These are phyloP conservation scores for Immersiella caudata DNA, from an alignment of 495 filamentous ascomycete genomes.

Conservation along the genomic window DNA sequence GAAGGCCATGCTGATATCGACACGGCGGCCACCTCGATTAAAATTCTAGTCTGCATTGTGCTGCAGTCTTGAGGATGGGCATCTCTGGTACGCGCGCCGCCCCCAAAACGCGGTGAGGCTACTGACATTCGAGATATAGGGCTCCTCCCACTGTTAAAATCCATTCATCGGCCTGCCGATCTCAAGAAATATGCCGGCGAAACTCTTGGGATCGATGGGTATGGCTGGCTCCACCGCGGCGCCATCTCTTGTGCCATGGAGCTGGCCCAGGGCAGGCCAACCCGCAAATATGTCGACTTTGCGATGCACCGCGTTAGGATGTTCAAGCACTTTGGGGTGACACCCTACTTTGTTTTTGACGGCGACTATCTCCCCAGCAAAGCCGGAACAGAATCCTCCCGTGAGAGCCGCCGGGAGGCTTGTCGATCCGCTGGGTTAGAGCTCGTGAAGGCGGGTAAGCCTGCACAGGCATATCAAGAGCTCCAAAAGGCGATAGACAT, in stretches of 20 bases:
- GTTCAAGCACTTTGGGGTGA: slow-evolving; percentile 90
- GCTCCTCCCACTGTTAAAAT: slow-evolving; percentile 88
- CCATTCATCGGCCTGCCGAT: slow-evolving; percentile 86
- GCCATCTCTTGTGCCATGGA: slow-evolving; percentile 90
- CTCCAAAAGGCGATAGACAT: slow-evolving; percentile 97
- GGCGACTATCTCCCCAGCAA: slow-evolving; percentile 96
- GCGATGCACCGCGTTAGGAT: slow-evolving; percentile 88
- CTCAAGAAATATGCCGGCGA: slow-evolving; percentile 86
- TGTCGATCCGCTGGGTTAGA: slow-evolving; percentile 75
- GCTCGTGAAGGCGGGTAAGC: slow-evolving; percentile 75
- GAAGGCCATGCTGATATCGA: not conserved
- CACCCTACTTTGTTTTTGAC: slow-evolving; percentile 92
- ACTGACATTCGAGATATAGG: slow-evolving; percentile 47
- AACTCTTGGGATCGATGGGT: slow-evolving; percentile 91
- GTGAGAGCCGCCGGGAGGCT: slow-evolving; percentile 69
- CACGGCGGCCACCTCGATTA: not conserved
- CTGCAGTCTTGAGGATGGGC: slow-evolving; percentile 58
- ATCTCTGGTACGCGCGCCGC: slow-evolving; percentile 61
- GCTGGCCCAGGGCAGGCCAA: slow-evolving; percentile 83
- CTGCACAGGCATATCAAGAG: slow-evolving; percentile 78
- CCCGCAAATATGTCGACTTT: slow-evolving; percentile 88
- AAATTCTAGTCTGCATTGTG: not conserved
- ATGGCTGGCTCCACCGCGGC: slow-evolving; percentile 97
- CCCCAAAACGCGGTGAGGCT: not conserved
- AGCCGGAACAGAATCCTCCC: slow-evolving; percentile 79